These are phyloP conservation scores for Globisporangium acanthophoron DNA, from an alignment of 352 stramenopile genomes.

Conservation along the genomic window DNA sequence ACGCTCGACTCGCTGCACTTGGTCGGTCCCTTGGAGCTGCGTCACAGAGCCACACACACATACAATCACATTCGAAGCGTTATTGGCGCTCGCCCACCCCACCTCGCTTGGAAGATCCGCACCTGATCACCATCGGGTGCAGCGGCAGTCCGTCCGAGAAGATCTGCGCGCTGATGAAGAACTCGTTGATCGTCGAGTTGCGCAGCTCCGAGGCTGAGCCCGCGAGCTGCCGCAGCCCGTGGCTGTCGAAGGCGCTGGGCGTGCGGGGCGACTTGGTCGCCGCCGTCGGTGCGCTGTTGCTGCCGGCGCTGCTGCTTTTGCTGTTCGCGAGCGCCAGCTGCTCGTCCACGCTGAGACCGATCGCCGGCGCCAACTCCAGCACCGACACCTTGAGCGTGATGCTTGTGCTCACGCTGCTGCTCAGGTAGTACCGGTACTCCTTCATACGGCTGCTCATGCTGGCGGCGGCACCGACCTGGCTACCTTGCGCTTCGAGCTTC, in stretches of 20 bases:
- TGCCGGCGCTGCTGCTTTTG: constrained; percentile 4
- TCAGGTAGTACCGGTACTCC: constrained; percentile 89
- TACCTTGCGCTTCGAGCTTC: too few species aligned
- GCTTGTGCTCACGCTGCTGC: constrained; percentile 72
- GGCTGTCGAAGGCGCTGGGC: constrained; percentile 23
- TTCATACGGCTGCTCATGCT: constrained; percentile 66
- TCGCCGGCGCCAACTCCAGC: constrained; percentile 59
- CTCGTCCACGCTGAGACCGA: constrained; percentile 27
- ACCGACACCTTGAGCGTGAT: constrained; percentile 80
- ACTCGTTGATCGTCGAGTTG: constrained; percentile 80
- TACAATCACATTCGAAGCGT: not conserved
- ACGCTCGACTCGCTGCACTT: constrained; percentile 86
- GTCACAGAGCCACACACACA: constrained; percentile 1
- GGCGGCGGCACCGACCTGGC: not conserved
- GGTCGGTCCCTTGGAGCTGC: constrained; percentile 70
- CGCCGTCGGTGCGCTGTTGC: not conserved
- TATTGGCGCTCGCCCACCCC: too few species aligned
- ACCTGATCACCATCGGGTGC: constrained; percentile 81
- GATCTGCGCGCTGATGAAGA: constrained; percentile 87
- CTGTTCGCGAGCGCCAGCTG: constrained; percentile 4
- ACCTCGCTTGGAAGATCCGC: not conserved
- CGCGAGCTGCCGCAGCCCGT: constrained; percentile 48
- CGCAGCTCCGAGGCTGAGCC: constrained; percentile 67
- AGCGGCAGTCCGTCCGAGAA: constrained; percentile 79
- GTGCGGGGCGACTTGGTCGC: constrained; percentile 4